Percentiles rank a stretch among this genome's conserved stretches.
Conservation (phyloP, 768 basidiomycete species). For the Mycena latifolia region DNA sequence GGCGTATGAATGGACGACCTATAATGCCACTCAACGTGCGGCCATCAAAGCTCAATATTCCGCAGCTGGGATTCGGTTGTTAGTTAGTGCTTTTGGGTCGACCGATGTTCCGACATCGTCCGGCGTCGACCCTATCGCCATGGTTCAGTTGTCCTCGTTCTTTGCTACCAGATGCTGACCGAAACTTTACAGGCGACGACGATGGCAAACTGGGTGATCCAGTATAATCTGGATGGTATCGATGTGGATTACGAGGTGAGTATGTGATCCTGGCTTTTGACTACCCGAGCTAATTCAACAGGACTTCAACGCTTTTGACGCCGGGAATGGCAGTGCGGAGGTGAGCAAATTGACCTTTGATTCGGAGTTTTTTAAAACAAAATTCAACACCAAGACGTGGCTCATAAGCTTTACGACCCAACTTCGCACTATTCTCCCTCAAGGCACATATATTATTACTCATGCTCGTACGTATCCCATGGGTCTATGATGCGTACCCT, state of each 20-base stretch:
- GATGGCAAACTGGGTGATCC: slow-evolving; percentile 75
- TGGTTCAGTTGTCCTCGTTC: slow-evolving; percentile 51
- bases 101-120: slow-evolving; percentile 68
- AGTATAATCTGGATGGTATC: slow-evolving; percentile 74
- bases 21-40: slow-evolving; percentile 59
- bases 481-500: background rate
- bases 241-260: slow-evolving; percentile 78
- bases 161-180: too few species aligned
- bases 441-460: slow-evolving; percentile 62
- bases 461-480: slow-evolving; percentile 62
- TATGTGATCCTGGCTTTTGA: background rate
- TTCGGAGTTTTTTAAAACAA: too few species aligned
- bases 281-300: slow-evolving; percentile 38
- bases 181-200: slow-evolving; percentile 59
- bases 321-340: slow-evolving; percentile 19
- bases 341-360: too few species aligned
- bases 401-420: slow-evolving; percentile 66
- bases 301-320: slow-evolving; percentile 68
- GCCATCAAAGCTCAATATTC: slow-evolving; percentile 65
- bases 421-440: slow-evolving; percentile 62
- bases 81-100: slow-evolving; percentile 76
- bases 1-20: slow-evolving; percentile 66
- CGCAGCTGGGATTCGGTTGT: slow-evolving; percentile 66
- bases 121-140: slow-evolving; percentile 68
- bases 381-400: too few species aligned